These are phyloP conservation scores for Beta macrorhiza DNA, from an alignment of 179 eudicot genomes.

Conservation along the genomic window DNA sequence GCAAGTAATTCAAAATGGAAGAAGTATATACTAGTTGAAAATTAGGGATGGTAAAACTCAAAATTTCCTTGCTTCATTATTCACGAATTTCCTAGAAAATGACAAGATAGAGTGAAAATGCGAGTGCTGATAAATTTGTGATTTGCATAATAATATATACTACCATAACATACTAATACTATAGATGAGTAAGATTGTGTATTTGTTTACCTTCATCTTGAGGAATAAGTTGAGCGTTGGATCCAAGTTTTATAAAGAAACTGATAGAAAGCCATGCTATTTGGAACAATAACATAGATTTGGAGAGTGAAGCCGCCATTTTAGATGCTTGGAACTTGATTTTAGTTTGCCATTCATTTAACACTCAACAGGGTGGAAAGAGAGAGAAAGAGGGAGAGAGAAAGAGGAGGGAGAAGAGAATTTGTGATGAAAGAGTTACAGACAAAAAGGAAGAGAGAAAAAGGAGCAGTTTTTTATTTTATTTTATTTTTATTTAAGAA, in stretches of 20 bases:
- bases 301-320: neutral
- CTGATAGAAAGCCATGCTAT: neutral
- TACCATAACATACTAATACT: neutral
- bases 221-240: slow-evolving; percentile 23
- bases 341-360: too few species aligned
- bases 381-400: neutral
- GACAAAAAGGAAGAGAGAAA: too few species aligned
- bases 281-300: neutral
- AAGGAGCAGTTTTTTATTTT: too few species aligned
- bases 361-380: too few species aligned
- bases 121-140: neutral
- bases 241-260: slow-evolving; percentile 2
- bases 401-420: neutral
- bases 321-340: neutral
- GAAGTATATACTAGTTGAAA: too few species aligned
- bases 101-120: too few species aligned
- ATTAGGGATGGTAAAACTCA: too few species aligned
- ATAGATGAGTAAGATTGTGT: too few species aligned
- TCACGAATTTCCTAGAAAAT: too few species aligned
- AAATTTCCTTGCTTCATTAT: too few species aligned
- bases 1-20: too few species aligned
- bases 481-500: too few species aligned
- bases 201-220: slow-evolving; percentile 16
- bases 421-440: neutral
- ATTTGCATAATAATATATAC: neutral